Base-by-base conservation (phyloP, 768 basidiomycete species). In the Rhodocollybia butyracea region DNA sequence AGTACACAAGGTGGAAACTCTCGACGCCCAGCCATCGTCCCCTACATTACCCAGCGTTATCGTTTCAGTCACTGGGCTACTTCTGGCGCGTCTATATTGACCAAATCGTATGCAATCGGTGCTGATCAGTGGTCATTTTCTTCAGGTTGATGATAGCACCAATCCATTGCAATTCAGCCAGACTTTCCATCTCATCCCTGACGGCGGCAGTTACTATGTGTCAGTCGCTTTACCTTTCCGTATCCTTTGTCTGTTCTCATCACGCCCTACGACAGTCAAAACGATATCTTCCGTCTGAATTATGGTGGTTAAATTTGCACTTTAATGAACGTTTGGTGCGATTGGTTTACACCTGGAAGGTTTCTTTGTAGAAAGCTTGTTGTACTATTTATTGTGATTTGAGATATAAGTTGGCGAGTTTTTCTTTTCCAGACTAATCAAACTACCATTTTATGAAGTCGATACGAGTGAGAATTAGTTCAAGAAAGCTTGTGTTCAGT, bases 261-360 rank as follows among this genome's bases (percentile, higher is more conserved):
- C 51, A 26, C 59, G 51, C 34, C 12, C 43, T 27, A 30, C n/a
- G 12, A 1, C 60, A 92, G 91, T 54, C 75, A 80, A 66, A 96
- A 96, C 70, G 91, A 95, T 68, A 85, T 95, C 58, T 95, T 97
- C 89, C 89, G 91, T 59, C 86, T 94, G 71, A 91, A 91, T 75
- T 81, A 84, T 66, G 88, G 83, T 40, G 51, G 24, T 42, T 53
- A 41, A 53, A 29, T 21, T 40, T 27, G 24, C 17, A 30, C 27
- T 17, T 27, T 39, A 40, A 40, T 39, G 19, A 34, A 32, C 11
- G 22, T 13, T 17, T 32, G 32, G 48, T 50, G 34, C 21, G 34
- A 47, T 19, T 19, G 27, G 12, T 48, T 22, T 34, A 17, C 27
- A 15, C 45, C n/a, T 26, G 48, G 48, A 7, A 36, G 34, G 32